A percentile compares a stretch with the other conserved stretches of the same genome.
Conservation (phyloP, 305 asterid genomes). For the Fraxinus greggii region DNA sequence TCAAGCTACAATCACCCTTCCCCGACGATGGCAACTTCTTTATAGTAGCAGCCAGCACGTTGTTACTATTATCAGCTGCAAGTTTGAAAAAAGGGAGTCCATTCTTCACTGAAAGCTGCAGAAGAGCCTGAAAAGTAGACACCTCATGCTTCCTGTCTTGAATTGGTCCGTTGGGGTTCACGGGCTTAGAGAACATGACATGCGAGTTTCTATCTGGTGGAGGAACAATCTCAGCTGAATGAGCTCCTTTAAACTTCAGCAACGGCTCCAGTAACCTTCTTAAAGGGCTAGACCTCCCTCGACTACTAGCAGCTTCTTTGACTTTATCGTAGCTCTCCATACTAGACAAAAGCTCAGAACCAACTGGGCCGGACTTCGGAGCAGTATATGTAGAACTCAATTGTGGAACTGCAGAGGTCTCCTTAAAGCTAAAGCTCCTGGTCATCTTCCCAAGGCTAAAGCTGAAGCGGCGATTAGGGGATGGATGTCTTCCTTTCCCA, state of each 20-base stretch:
- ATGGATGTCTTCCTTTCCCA: conserved; percentile 57
- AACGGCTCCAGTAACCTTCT: conserved; percentile 85
- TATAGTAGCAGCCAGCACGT: conserved; percentile 74
- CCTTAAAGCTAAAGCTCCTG: conserved; percentile 84
- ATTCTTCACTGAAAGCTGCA: conserved; percentile 63
- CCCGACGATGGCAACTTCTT: conserved; percentile 49
- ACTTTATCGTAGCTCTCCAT: conserved; percentile 33
- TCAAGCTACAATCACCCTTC: conserved; percentile 49
- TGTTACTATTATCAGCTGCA: conserved; percentile 61
- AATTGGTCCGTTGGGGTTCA: conserved; percentile 26
- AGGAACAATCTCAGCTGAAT: conserved; percentile 36
- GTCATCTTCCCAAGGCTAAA: conserved; percentile 64
- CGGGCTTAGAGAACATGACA: conserved; percentile 23
- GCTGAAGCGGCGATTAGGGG: conserved; percentile 74
- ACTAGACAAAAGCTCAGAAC: conserved; percentile 31
- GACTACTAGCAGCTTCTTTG: conserved; percentile 36
- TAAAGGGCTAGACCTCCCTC: conserved; percentile 79
- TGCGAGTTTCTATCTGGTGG: conserved; percentile 29
- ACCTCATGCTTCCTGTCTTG: conserved; percentile 36
- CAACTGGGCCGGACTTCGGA: conserved; percentile 57
- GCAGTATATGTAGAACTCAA: conserved; percentile 36
- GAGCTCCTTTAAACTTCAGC: conserved; percentile 51
- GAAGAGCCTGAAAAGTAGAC: conserved; percentile 48
- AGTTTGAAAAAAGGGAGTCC: conserved; percentile 77
- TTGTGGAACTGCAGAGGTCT: conserved; percentile 49